Evolutionary conservation across 1,284 basidiomycete species (phyloP), one percentile per base, ranked within the genome.

Genomic region (Limonomyces culmigenus): DNA sequence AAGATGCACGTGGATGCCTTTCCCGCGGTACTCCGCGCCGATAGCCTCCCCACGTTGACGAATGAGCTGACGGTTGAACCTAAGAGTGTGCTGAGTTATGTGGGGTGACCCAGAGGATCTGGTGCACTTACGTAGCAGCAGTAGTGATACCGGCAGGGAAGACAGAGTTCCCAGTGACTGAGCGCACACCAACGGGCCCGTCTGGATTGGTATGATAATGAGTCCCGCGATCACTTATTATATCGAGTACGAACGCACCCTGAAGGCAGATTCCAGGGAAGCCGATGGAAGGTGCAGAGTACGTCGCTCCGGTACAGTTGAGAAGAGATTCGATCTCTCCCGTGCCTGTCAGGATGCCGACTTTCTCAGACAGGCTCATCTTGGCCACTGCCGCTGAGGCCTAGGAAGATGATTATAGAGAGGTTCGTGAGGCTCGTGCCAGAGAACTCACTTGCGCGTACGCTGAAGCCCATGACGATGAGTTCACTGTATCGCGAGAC

Each of bases 1-100:
- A 1, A 70, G 53, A 16, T 57, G 59, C 33, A 69, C 54, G 45
- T 73, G 53, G 34, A 62, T 59, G 15, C 71, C 71, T 45, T 70
- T 66, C 33, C 51, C 60, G 38, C 52, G 54, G 50, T 60, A 60
- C 51, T 72, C 67, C 19, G 54, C 41, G 14, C 63, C 68, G 45
- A 70, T 55, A 11, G 65, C 67, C n/a, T 49, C 47, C n/a, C 61
- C 61, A 29, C 57, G 51, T 34, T 50, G 39, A 38, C 54, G 54
- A 33, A 62, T 53, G 17, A 65, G 32, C 3, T 15, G 19, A 15
- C 36, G 36, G 30, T 32, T 32, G 16, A 27, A 37, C 19, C 36
- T 37, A 21, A 6, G 5, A 4, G 15, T n/a, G n/a, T 11, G 10
- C 11, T 35, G 11, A 20, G 33, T 20, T 10, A 18, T 10, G 5